phyloP scores from a whole-genome alignment of 2,329 filamentous ascomycete genomes.

The Davidsoniella australis region DNA sequence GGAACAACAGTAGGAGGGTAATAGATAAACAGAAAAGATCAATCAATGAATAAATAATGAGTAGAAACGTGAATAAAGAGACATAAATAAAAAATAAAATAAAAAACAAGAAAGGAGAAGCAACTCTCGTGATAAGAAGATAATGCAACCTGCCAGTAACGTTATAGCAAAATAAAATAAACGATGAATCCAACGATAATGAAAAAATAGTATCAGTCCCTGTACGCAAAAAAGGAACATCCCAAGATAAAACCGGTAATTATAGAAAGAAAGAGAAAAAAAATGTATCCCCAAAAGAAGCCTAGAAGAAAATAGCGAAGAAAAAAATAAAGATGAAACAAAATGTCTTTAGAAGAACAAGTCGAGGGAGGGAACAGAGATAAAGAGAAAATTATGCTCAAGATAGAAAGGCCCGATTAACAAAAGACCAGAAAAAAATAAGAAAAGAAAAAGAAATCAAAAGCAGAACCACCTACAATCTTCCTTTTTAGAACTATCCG shows the following conservation, averaged over 20 bases:
- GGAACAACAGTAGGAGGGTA: background rate
- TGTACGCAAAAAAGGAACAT: background rate
- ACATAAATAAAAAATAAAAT: background rate
- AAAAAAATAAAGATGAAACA: too few species aligned
- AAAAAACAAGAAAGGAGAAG: background rate
- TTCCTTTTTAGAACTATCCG: too few species aligned
- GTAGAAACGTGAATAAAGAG: background rate
- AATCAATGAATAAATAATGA: background rate
- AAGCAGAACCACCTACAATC: background rate
- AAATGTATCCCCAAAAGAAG: background rate
- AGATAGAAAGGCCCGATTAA: background rate
- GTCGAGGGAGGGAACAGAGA: background rate
- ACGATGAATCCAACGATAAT: background rate
- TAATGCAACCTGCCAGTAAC: too few species aligned
- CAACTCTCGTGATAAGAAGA: background rate
- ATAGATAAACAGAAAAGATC: background rate
- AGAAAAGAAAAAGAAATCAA: conserved; percentile 2
- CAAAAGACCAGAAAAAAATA: background rate
- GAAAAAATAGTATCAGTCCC: background rate
- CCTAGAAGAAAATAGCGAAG: background rate
- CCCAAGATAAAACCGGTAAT: background rate
- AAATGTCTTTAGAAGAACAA: too few species aligned
- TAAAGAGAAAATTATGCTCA: background rate
- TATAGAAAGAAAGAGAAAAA: background rate
- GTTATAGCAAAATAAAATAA: too few species aligned